A percentile compares a stretch with the other conserved stretches of the same genome.
phyloP scores from a whole-genome alignment of 2,329 filamentous ascomycete species.

The Didymellaceae sp. region DNA sequence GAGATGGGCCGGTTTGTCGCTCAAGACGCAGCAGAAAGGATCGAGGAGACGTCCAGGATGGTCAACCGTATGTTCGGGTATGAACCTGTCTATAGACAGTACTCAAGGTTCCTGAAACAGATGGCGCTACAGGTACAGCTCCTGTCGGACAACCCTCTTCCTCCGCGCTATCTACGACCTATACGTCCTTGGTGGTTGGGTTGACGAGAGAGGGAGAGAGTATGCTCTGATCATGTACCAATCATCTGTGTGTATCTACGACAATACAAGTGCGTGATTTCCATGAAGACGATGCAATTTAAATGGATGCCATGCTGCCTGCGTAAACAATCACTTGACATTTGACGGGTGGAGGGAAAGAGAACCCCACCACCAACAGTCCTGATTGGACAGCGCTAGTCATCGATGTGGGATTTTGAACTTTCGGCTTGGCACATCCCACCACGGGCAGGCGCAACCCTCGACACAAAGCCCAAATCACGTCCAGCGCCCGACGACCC shows the following conservation, averaged over 20 bases:
- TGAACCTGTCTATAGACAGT: not conserved
- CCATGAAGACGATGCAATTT: no score
- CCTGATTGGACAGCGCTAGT: constrained; percentile 12
- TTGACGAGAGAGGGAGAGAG: not conserved
- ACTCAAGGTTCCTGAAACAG: not conserved
- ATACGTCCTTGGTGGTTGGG: not conserved
- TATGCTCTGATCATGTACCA: no score
- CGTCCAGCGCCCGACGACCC: constrained; percentile 19
- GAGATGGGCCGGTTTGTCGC: not conserved
- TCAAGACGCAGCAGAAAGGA: not conserved
- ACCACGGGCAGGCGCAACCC: constrained; percentile 21
- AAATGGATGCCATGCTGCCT: no score
- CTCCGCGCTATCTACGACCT: not conserved
- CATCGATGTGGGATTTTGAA: constrained; percentile 14
- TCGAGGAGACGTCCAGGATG: constrained; percentile 4
- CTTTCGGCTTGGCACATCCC: constrained; percentile 21
- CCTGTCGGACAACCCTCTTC: not conserved
- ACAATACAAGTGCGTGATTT: no score
- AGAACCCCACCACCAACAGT: not conserved
- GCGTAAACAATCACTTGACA: not conserved
- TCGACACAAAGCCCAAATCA: constrained; percentile 20
- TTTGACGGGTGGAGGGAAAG: not conserved
- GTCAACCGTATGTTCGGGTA: constrained; percentile 1
- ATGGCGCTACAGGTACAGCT: constrained; percentile 5
- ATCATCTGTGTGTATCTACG: no score